These are phyloP conservation scores for Dictyostelium capitatum DNA, from an alignment of 78 protist genomes.

Conservation along the genomic window DNA sequence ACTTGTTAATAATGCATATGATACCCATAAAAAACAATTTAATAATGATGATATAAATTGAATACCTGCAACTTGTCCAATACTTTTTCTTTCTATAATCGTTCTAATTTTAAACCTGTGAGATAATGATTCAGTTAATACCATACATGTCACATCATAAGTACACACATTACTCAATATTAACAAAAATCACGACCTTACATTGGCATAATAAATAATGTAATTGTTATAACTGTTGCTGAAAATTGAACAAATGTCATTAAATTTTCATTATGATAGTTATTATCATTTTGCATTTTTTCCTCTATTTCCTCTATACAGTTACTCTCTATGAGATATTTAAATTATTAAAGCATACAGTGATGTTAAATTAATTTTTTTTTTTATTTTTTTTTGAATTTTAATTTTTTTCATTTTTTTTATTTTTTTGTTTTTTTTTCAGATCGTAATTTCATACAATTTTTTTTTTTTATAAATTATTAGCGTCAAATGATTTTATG, in stretches of 20 bases:
- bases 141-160: too few relatives aligned
- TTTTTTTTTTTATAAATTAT: neutral
- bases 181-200: too few relatives aligned
- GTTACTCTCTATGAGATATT: too few relatives aligned
- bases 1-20: slow-evolving; percentile 1
- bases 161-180: too few relatives aligned
- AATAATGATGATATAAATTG: slow-evolving; percentile 39
- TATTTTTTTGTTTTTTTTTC: neutral
- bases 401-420: neutral
- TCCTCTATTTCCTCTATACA: neutral
- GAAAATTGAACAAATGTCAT: neutral
- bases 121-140: too few relatives aligned
- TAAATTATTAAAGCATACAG: too few relatives aligned
- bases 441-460: neutral
- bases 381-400: neutral
- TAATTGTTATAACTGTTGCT: slow-evolving; percentile 19
- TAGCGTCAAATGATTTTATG: slow-evolving; percentile 26
- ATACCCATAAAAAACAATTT: slow-evolving; percentile 38
- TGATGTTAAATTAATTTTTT: neutral
- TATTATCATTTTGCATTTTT: neutral
- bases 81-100: slow-evolving; percentile 11
- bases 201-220: slow-evolving; percentile 29
- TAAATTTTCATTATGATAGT: neutral
- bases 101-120: slow-evolving; percentile 15
- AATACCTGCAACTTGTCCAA: slow-evolving; percentile 46